Evolutionary conservation across 345 rosid species (phyloP).

Genomic region (Nasturtium officinale): DNA sequence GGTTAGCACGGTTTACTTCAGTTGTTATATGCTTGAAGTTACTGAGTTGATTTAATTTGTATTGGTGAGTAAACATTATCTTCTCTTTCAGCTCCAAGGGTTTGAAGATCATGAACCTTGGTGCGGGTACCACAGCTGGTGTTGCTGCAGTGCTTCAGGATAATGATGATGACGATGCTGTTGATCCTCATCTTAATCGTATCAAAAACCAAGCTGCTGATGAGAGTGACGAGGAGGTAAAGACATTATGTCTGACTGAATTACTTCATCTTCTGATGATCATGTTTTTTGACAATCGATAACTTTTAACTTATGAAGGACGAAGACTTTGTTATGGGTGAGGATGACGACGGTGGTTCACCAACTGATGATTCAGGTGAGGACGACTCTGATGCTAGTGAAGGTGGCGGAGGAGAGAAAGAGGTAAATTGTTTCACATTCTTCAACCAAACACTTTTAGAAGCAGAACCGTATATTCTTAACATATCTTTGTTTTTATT

Average conservation of each 20-base stretch:
- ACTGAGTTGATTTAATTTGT: conserved; percentile 13
- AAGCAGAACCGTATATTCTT: background rate
- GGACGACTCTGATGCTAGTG: conserved; percentile 70
- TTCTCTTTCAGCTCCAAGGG: conserved; percentile 69
- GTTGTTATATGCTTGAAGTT: conserved; percentile 2
- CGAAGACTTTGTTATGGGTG: conserved; percentile 81
- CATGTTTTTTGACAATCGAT: conserved; percentile 1
- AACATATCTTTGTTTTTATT: conserved; percentile 8
- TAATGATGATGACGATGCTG: conserved; percentile 78
- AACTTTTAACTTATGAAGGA: conserved; percentile 57
- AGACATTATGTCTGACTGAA: conserved; percentile 3
- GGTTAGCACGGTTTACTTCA: conserved; percentile 48
- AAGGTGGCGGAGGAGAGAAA: conserved; percentile 65
- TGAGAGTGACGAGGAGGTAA: conserved; percentile 95
- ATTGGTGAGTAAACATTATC: conserved; percentile 1
- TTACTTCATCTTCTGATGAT: conserved; percentile 15
- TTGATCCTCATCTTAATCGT: conserved; percentile 94
- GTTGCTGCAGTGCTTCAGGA: conserved; percentile 75
- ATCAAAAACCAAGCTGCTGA: conserved; percentile 86
- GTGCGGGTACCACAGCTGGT: conserved; percentile 54
- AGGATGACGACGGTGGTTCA: conserved; percentile 84
- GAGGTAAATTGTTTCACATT: conserved; percentile 57
- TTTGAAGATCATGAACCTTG: conserved; percentile 88
- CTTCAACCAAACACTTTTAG: background rate
- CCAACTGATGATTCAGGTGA: conserved; percentile 98